These are phyloP conservation scores for Linaria vulgaris DNA, from an alignment of 257 asterid genomes.

Conservation along the genomic window DNA sequence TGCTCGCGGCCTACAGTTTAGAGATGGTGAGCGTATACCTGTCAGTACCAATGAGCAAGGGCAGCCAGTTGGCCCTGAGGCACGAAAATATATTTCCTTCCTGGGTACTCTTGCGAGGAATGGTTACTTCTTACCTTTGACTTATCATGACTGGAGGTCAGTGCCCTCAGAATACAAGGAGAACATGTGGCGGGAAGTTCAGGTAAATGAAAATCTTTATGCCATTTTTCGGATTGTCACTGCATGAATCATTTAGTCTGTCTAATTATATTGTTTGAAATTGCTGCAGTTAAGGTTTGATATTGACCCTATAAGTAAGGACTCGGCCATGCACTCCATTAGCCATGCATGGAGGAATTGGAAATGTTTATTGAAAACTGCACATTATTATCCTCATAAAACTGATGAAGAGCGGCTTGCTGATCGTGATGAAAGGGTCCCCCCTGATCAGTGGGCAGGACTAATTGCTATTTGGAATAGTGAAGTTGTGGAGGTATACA, in stretches of 20 bases:
- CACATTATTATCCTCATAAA: slow-evolving; percentile 31
- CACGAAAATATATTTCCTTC: slow-evolving; percentile 32
- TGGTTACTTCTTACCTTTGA: slow-evolving; percentile 38
- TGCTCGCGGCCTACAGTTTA: slow-evolving; percentile 22
- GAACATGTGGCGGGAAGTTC: slow-evolving; percentile 40
- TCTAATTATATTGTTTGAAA: background rate
- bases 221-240: background rate
- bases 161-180: slow-evolving; percentile 37
- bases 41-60: slow-evolving; percentile 35
- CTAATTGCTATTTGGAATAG: slow-evolving; percentile 39
- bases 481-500: slow-evolving; percentile 31
- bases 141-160: slow-evolving; percentile 37
- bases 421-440: slow-evolving; percentile 42
- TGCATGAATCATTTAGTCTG: background rate
- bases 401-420: slow-evolving; percentile 40
- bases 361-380: slow-evolving; percentile 34
- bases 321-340: slow-evolving; percentile 36
- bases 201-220: slow-evolving; percentile 27
- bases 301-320: slow-evolving; percentile 33
- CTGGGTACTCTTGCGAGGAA: slow-evolving; percentile 40
- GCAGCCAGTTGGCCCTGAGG: slow-evolving; percentile 35
- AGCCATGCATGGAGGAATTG: slow-evolving; percentile 34
- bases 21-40: slow-evolving; percentile 26
- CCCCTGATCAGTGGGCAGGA: slow-evolving; percentile 41
- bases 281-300: slow-evolving; percentile 34